A percentile compares a stretch with the other conserved stretches of the same genome.
These are phyloP conservation scores for Allium fistulosum DNA, from an alignment of 106 monocot genomes.

Conservation along the genomic window DNA sequence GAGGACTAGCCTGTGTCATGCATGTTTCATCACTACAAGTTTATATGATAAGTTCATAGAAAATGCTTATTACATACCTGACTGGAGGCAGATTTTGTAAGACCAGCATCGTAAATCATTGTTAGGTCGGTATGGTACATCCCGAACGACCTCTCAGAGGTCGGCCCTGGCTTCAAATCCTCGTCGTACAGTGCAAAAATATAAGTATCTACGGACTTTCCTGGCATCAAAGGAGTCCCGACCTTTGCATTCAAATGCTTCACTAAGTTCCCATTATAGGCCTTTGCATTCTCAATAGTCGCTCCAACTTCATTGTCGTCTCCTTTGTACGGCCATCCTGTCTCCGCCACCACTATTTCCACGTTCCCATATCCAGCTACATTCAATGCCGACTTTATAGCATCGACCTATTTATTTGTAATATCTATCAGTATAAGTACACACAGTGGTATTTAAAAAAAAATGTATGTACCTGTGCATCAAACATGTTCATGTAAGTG, in stretches of 20 bases:
- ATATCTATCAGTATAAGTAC: too few species aligned
- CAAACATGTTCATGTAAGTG: conserved; percentile 85
- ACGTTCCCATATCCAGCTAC: conserved; percentile 36
- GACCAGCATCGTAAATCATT: conserved; percentile 50
- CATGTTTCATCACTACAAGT: too few species aligned
- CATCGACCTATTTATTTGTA: conserved; percentile 38
- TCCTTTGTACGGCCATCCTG: conserved; percentile 83
- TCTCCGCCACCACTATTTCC: conserved; percentile 86
- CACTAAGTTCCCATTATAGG: conserved; percentile 54
- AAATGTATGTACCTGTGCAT: conserved; percentile 20
- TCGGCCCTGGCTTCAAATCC: conserved; percentile 70
- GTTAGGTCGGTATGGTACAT: conserved; percentile 50
- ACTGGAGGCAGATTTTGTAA: conserved; percentile 12
- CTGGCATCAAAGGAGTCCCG: conserved; percentile 66
- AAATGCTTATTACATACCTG: too few species aligned
- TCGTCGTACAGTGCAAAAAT: conserved; percentile 88
- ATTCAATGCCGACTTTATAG: conserved; percentile 52
- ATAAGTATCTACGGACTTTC: conserved; percentile 68
- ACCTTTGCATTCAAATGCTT: conserved; percentile 50
- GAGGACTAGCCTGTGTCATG: too few species aligned
- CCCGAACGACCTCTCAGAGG: conserved; percentile 75
- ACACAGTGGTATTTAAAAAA: too few species aligned
- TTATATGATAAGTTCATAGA: too few species aligned
- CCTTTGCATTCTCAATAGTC: conserved; percentile 63
- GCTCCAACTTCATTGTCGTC: conserved; percentile 55